Base-by-base conservation (phyloP, 371 early-diverging fungal species). In the Mortierella polycephala region DNA sequence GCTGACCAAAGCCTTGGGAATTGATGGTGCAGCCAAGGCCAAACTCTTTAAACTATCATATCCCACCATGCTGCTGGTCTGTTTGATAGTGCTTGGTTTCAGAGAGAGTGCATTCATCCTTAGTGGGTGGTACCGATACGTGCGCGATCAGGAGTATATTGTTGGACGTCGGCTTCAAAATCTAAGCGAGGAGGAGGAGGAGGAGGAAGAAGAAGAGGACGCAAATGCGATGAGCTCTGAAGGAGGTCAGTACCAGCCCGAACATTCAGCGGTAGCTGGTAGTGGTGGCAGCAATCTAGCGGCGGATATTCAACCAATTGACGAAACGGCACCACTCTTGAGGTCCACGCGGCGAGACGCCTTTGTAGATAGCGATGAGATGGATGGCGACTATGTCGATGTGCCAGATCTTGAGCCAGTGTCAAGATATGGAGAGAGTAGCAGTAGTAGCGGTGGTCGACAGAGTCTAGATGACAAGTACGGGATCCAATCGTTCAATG, bases 91-190 rank as follows among this genome's bases (percentile, higher is more conserved):
- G 18, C 81, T 71, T 42, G 69, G 71, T 12, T 61, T 81, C 2
- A 82, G 80, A 51, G 81, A 74, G 56, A 55, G 83, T 10, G 70
- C 76, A 7, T 53, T 74, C 5, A 64, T 83, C 49, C 62, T 89
- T 47, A 75, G 69, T 20, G 64, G 69, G 10, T 87, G 90, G 86
- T 77, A 84, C 8, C 82, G 86, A 12, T 66, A 81, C 14, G 84
- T 91, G 14, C 85, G 90, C 45, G 90, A 93, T 47, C 88, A 88
- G 23, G 85, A 84, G 52, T 93, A 92, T 64, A 67, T 91, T 45
- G 83, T 89, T 30, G 93, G 93, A 13, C 82, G 83, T 37, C 85
- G 82, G 60, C 75, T 93, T 51, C 91, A 90, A 72, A 93, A 93
- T 61, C 68, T 90, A 47, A 83, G 75, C 23, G 85, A 66, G 13